Evolutionary conservation across 768 basidiomycete genomes (phyloP), one percentile per base, ranked within the genome.

Genomic region (Xerocomus potaroensis): DNA sequence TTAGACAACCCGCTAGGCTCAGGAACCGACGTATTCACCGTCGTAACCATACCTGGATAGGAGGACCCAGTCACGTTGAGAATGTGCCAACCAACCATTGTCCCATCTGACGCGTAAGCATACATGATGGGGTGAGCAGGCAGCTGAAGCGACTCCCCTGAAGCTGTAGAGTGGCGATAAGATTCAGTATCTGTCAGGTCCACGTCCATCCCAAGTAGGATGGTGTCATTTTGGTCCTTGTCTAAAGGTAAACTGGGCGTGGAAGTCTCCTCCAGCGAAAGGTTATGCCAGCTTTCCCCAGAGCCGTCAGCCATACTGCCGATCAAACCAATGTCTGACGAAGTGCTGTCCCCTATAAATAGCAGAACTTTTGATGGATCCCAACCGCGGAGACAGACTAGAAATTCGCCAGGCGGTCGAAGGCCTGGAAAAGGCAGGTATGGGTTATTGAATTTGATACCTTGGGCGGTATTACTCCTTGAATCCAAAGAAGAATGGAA

Each of bases 91-190:
- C 73, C 88, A 39, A 81, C 76, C 19, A 91, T 45, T 0, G 87
- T 86, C 16, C 88, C 88, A 57, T 91, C 88, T 44, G 81, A 87
- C 10, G 86, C 73, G 63, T 87, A 90, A 3, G 79, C 82, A 60
- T 81, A 89, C 64, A 89, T 66, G 45, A 88, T 71, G 0, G 88
- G 88, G 11, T 73, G 72, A 9, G 77, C 68, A 10, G 77, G 75
- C 3, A 74, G 50, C 11, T 71, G 70, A 6, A 68, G 56, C 12
- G 61, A 62, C 51, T 76, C 75, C 4, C 74, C 74, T 0, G 72
- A 72, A 14, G 69, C 57, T 10, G 64, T 67, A 10, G 67, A 68
- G 43, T 69, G 65, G 8, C 49, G 62, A 51, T 64, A 72, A 9
- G 68, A 60, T 33, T 70, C 67, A 8, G 62, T 52, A 48, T 75